Percentiles rank a stretch among this genome's conserved stretches.
These are phyloP conservation scores for Yamadazyma spencermartinsiae DNA, from an alignment of 1,139 yeast species.

Conservation along the genomic window DNA sequence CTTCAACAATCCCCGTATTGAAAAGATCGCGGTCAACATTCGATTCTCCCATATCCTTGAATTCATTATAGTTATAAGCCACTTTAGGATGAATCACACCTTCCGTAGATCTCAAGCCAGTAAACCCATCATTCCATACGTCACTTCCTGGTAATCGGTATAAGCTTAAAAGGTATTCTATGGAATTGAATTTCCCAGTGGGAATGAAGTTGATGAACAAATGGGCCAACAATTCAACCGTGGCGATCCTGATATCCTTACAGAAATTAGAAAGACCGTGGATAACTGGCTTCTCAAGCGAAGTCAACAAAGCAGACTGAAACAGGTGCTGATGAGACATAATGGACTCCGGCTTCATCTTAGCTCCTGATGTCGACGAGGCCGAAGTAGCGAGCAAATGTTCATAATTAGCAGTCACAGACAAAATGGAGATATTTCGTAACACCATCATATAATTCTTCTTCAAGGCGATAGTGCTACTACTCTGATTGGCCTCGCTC, in stretches of 20 bases:
- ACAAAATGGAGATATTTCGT: slow-evolving; percentile 34
- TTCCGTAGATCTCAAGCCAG: slow-evolving; percentile 10
- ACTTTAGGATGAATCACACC: slow-evolving; percentile 5
- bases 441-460: slow-evolving; percentile 35
- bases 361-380: slow-evolving; percentile 39
- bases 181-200: slow-evolving; percentile 38
- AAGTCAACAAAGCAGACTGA: slow-evolving; percentile 30
- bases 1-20: slow-evolving; percentile 37
- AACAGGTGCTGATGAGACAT: slow-evolving; percentile 44
- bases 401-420: slow-evolving; percentile 41
- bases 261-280: slow-evolving; percentile 34
- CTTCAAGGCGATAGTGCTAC: slow-evolving; percentile 26
- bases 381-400: slow-evolving; percentile 36
- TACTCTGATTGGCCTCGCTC: slow-evolving; percentile 14
- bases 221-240: slow-evolving; percentile 37
- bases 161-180: slow-evolving; percentile 33
- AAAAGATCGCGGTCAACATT: slow-evolving; percentile 23
- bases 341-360: slow-evolving; percentile 44
- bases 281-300: slow-evolving; percentile 32
- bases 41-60: slow-evolving; percentile 11
- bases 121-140: slow-evolving; percentile 25
- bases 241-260: slow-evolving; percentile 40
- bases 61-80: slow-evolving; percentile 9
- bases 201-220: slow-evolving; percentile 39
- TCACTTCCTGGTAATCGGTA: slow-evolving; percentile 33